Conservation (phyloP, 2,329 filamentous ascomycete genomes). For the Aotearoamyces nothofagi region DNA sequence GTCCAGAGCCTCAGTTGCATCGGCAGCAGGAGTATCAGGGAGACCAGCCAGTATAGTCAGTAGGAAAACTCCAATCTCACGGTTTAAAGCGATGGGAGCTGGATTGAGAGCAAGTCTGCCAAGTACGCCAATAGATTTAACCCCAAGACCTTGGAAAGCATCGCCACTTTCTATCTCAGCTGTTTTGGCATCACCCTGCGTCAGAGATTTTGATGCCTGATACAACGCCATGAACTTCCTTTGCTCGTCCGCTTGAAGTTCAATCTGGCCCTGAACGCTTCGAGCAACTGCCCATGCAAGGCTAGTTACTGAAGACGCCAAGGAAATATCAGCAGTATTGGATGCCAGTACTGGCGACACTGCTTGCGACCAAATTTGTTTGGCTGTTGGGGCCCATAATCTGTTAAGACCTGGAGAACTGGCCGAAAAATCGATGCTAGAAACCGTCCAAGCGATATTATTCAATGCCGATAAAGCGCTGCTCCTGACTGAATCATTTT, state of each 20-base stretch:
- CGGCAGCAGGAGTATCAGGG: conserved; percentile 37
- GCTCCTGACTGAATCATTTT: conserved; percentile 29
- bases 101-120: conserved; percentile 45
- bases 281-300: conserved; percentile 51
- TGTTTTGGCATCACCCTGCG: conserved; percentile 7
- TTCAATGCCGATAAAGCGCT: conserved; percentile 45
- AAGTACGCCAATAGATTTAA: conserved; percentile 52
- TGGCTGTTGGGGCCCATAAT: conserved; percentile 37
- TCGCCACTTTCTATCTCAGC: conserved; percentile 23
- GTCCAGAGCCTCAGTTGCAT: conserved; percentile 48
- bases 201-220: conserved; percentile 33
- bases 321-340: conserved; percentile 42
- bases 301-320: conserved; percentile 48
- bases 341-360: conserved; percentile 40
- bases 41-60: conserved; percentile 35
- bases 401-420: conserved; percentile 30
- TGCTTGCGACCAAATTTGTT: conserved; percentile 40
- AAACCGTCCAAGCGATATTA: conserved; percentile 54
- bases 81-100: conserved; percentile 36
- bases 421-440: conserved; percentile 41
- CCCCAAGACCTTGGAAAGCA: conserved; percentile 43
- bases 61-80: conserved; percentile 48
- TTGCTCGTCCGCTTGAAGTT: conserved; percentile 37
- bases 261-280: conserved; percentile 32
- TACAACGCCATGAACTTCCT: conserved; percentile 51